Evolutionary conservation across 768 basidiomycete genomes (phyloP), one percentile per base, ranked within the genome.

Genomic region (Boletus edulis): DNA sequence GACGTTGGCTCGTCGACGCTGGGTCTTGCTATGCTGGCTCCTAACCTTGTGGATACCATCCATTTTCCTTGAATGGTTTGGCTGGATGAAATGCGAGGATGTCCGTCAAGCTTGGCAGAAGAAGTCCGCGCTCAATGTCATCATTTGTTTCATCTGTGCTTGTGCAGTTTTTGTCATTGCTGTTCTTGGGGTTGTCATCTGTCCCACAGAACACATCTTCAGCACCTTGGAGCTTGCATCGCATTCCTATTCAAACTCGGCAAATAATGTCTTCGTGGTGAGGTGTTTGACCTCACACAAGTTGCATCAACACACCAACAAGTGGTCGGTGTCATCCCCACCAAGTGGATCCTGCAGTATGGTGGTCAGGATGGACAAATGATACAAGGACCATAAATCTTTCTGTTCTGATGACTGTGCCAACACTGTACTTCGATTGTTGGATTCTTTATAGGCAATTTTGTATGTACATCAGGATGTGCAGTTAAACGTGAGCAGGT

Each of bases 41-140:
- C 76, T 98, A 49, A 99, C 97, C 1, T 99, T 81, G 77, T 98
- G 93, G 92, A 72, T 94, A 6, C 97, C 96, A 0, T 84, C 80
- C 13, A 80, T 79, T 3, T 71, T 86, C 48, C 74, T 99, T 39
- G 77, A 72, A 11, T 85, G 81, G 67, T 57, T 91, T 51, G 95
- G 96, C 1, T 80, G 91, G 29, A 97, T 98, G 94, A 97, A 98
- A 75, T 88, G 96, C 8, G 70, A 87, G 58, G 97, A 99, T 64
- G 80, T 99, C 22, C 84, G 89, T 24, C 94, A 98, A 71, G 97
- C 97, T 2, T 99, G 97, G 97, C 78, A 96, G 55, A 97, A 98
- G 73, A 98, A 99, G 72, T 78, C 97, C 2, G 91, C 93, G 5
- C 81, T 98, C 66, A 98, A 98, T 71, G 72, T 99, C 55, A 76